Conservation (phyloP, 2,329 filamentous ascomycete genomes). For the Rutstroemia sp. region DNA sequence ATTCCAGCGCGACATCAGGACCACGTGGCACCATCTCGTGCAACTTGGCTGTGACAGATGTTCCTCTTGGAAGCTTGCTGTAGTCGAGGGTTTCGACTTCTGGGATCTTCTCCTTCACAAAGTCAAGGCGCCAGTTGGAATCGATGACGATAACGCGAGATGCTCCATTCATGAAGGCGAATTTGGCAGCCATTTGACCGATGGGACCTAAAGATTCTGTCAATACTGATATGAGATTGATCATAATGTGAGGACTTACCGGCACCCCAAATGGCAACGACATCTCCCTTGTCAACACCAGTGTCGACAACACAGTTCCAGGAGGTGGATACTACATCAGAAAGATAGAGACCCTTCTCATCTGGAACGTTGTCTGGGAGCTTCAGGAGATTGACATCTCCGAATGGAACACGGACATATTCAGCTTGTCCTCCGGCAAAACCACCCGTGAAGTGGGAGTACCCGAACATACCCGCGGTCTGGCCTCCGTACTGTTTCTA, state of each 20-base stretch:
- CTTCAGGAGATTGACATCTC: conserved; percentile 72
- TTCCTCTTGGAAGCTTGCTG: conserved; percentile 47
- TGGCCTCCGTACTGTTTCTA: conserved; percentile 56
- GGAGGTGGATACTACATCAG: conserved; percentile 70
- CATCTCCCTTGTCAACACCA: conserved; percentile 66
- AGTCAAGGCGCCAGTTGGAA: conserved; percentile 61
- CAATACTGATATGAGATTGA: not conserved
- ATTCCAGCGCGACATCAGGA: conserved; percentile 68
- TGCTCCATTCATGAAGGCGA: conserved; percentile 68
- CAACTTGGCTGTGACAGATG: conserved; percentile 63
- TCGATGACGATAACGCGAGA: conserved; percentile 74
- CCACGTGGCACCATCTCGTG: conserved; percentile 69
- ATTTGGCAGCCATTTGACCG: conserved; percentile 75
- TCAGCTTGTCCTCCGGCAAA: conserved; percentile 86
- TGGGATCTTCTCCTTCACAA: conserved; percentile 54
- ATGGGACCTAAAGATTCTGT: conserved; percentile 49
- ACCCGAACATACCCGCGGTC: conserved; percentile 68
- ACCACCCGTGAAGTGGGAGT: conserved; percentile 74
- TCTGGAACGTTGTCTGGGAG: conserved; percentile 75
- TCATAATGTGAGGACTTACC: conserved; percentile 29
- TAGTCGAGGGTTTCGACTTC: conserved; percentile 66
- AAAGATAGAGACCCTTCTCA: conserved; percentile 72
- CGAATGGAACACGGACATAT: conserved; percentile 74
- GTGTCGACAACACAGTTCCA: conserved; percentile 83
- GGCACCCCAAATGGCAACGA: conserved; percentile 78